phyloP scores from a whole-genome alignment of 108 stramenopile genomes.

The Cyclostephanos tholiformis region DNA sequence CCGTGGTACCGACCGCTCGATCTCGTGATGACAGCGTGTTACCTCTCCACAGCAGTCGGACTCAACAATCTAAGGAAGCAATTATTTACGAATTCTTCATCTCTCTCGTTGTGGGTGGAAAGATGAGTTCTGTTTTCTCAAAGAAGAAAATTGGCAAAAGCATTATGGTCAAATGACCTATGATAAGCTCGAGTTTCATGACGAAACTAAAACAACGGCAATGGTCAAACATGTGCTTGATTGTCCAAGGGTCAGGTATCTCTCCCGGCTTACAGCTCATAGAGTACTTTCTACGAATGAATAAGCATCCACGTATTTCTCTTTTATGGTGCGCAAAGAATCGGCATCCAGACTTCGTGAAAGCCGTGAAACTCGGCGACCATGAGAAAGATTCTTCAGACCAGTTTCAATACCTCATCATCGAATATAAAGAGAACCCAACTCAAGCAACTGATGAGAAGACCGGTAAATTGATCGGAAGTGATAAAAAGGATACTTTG shows the following conservation, averaged over 20 bases:
- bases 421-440: neutral
- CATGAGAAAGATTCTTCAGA: neutral
- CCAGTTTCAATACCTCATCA: neutral
- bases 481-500: neutral
- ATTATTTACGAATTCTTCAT: constrained; percentile 30
- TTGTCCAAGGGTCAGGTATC: constrained; percentile 26
- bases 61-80: constrained; percentile 4
- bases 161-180: constrained; percentile 22
- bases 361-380: neutral
- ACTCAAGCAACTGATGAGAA: too few species aligned
- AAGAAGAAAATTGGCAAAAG: constrained; percentile 10
- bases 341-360: neutral
- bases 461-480: too few species aligned
- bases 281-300: constrained; percentile 15
- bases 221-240: constrained; percentile 13
- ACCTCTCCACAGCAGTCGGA: too few species aligned
- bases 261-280: constrained; percentile 26
- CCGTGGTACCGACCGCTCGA: too few species aligned
- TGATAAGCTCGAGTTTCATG: constrained; percentile 9
- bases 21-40: too few species aligned
- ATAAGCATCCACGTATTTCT: constrained; percentile 2
- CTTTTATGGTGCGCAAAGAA: constrained; percentile 23
- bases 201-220: neutral
- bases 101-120: constrained; percentile 20
- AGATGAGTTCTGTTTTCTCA: constrained; percentile 8